Percentiles rank a stretch among this genome's conserved stretches.
Conservation (phyloP, 2,329 filamentous ascomycete genomes). For the Dothiorella sarmentorum region DNA sequence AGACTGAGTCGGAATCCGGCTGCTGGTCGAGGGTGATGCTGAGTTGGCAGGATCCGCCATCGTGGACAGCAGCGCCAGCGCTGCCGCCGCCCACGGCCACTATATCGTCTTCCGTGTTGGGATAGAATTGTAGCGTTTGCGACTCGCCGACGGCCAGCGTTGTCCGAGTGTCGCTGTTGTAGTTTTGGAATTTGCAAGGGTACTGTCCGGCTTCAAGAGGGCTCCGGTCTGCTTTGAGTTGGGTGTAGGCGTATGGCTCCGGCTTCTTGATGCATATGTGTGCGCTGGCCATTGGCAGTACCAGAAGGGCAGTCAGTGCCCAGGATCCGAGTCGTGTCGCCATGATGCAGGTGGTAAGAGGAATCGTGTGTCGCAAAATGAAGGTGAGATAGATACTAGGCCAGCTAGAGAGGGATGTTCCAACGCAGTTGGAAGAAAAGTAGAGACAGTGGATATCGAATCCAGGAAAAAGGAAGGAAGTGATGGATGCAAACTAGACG, state of each 20-base stretch:
- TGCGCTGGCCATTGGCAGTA: too few species aligned
- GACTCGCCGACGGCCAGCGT: conserved; percentile 63
- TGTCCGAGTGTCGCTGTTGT: too few species aligned
- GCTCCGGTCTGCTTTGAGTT: too few species aligned
- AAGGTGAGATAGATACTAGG: too few species aligned
- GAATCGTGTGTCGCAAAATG: neutral
- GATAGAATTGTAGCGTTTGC: conserved; percentile 59
- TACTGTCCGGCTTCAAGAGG: too few species aligned
- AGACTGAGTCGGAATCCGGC: conserved; percentile 54
- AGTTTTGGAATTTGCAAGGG: too few species aligned
- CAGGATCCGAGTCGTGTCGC: too few species aligned
- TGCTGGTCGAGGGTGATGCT: conserved; percentile 66
- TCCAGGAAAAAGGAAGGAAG: neutral
- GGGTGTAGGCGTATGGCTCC: too few species aligned
- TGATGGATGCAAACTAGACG: neutral
- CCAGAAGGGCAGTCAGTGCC: too few species aligned
- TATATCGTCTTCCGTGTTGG: neutral
- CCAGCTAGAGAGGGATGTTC: neutral
- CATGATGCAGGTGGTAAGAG: too few species aligned
- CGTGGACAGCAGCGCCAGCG: conserved; percentile 70
- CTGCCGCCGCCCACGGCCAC: too few species aligned
- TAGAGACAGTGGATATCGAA: neutral
- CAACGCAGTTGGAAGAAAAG: neutral
- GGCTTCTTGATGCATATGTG: too few species aligned
- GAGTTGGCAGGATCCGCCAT: conserved; percentile 88